Percentiles rank a stretch among this genome's conserved stretches.
phyloP scores from a whole-genome alignment of 106 monocot genomes.

The Posidonia australis region DNA sequence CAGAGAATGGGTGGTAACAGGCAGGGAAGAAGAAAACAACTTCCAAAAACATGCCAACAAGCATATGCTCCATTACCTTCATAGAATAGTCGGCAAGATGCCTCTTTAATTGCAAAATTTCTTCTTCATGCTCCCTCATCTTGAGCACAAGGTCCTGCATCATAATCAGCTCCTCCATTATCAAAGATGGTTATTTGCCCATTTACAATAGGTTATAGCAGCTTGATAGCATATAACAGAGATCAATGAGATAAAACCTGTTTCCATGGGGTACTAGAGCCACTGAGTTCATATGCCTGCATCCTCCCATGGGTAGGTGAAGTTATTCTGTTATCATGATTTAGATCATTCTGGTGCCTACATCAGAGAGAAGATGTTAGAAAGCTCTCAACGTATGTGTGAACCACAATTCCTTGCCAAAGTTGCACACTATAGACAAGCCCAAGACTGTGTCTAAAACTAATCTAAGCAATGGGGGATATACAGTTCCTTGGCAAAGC shows the following conservation, averaged over 20 bases:
- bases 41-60: background rate
- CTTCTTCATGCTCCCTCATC: conserved; percentile 73
- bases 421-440: too few species aligned
- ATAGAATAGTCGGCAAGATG: conserved; percentile 78
- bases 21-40: background rate
- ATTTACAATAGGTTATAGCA: background rate
- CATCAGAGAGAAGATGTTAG: conserved; percentile 3
- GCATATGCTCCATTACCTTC: conserved; percentile 34
- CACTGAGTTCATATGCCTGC: conserved; percentile 38
- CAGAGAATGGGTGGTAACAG: background rate
- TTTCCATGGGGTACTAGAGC: conserved; percentile 46
- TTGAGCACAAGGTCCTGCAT: conserved; percentile 66
- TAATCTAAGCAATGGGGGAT: background rate
- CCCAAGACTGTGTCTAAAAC: background rate
- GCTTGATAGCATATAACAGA: background rate
- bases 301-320: conserved; percentile 27
- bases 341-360: conserved; percentile 64
- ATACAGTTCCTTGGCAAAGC: background rate
- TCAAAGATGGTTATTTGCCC: background rate
- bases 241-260: conserved; percentile 36
- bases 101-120: conserved; percentile 66
- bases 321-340: conserved; percentile 47
- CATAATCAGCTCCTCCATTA: background rate
- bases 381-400: background rate
- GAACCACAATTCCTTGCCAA: too few species aligned